Base-by-base conservation (phyloP, 2,329 filamentous ascomycete genomes). In the Diaporthe destruens region DNA sequence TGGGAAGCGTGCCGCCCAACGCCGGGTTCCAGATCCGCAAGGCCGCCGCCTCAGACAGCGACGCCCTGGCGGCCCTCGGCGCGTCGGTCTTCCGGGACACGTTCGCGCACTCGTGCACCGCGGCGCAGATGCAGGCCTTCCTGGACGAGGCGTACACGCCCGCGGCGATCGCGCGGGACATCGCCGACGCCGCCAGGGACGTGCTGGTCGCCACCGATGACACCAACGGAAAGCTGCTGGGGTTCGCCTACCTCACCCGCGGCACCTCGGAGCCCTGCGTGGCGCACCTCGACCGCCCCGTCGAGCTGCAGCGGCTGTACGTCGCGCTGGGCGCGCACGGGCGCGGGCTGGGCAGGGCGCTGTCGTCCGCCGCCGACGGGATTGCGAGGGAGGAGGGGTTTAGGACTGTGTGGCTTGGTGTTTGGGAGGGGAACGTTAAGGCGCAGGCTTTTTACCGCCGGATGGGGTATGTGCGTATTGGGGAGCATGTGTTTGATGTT, bases 271-370 rank as follows among this genome's bases (percentile, higher is more conserved):
- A 87, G 61, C 82, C 83, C 0, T 85, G 82, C 56, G 71, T 86
- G 16, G 77, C 72, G 0, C 67, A 78, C 0, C 44, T 80, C 0
- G 76, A 79, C 6, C 75, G 76, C 2, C 77, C 74, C 0, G 78
- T 85, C 3, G 84, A 87, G 75, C 73, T 87, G 39, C 84, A 85
- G 75, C 75, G 85, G 14, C 76, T 87, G 1, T 87, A 87, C 70
- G 81, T 86, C 2, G 74, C 80, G 49, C 69, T 75, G 0, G 69
- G 74, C 2, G 75, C 74, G 8, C 83, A 85, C 53, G 84, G 85
- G 0, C 75, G 71, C 14, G 84, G 85, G 0, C 76, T 85, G 1
- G 85, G 81, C 5, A 81, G 77, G 65, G 74, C 77, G 39, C 75
- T 84, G n/a, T 79, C 77, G 54, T 72, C 69, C 12, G 74, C 65